phyloP scores from a whole-genome alignment of 441 rosid species.

The Kokia cookei region DNA sequence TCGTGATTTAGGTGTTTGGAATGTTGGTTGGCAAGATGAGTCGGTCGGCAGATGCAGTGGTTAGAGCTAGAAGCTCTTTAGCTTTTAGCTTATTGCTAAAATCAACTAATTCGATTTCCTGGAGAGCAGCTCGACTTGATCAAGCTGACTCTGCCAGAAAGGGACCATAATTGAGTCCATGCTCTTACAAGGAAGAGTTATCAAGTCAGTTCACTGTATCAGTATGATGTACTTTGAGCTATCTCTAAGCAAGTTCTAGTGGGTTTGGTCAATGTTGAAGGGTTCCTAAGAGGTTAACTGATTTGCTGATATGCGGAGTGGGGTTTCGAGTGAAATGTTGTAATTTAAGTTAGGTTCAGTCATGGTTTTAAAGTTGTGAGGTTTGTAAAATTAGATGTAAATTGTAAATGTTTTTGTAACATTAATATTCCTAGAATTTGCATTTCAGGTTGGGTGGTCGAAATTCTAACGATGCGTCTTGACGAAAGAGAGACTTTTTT shows the following conservation, averaged over 20 bases:
- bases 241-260: background rate
- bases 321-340: background rate
- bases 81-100: constrained; percentile 76
- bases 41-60: constrained; percentile 72
- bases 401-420: background rate
- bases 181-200: background rate
- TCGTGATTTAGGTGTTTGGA: constrained; percentile 58
- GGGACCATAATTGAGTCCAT: background rate
- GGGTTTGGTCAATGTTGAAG: background rate
- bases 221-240: background rate
- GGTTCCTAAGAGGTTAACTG: background rate
- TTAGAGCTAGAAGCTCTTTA: constrained; percentile 80
- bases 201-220: background rate
- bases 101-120: constrained; percentile 54
- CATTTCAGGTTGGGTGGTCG: background rate
- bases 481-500: background rate
- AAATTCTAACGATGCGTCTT: background rate
- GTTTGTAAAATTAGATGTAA: background rate
- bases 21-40: constrained; percentile 83
- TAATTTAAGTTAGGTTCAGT: background rate
- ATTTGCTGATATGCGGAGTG: background rate
- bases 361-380: background rate
- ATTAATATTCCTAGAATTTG: background rate
- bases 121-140: constrained; percentile 69
- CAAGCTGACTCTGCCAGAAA: constrained; percentile 37